Conservation (phyloP, 495 filamentous ascomycete genomes). For the Cercophora newfieldiana region DNA sequence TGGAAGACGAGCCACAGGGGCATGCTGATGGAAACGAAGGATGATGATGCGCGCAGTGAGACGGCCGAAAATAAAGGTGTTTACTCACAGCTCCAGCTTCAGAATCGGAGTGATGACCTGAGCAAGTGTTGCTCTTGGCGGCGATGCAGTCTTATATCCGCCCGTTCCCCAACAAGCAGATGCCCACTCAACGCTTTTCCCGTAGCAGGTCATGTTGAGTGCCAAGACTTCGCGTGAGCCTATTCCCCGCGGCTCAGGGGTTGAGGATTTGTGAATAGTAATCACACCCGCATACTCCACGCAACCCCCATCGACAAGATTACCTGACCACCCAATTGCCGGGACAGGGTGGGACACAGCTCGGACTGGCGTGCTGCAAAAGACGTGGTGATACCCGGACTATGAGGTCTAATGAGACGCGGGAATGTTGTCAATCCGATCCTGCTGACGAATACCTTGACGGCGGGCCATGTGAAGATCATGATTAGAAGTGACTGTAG, state of each 20-base stretch:
- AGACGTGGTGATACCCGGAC: background rate
- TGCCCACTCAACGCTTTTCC: background rate
- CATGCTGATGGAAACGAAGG: constrained; percentile 19
- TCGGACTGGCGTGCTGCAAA: background rate
- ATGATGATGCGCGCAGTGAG: background rate
- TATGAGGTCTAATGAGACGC: too few relatives aligned
- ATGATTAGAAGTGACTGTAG: background rate
- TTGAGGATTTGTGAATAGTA: constrained; percentile 11
- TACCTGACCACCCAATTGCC: background rate
- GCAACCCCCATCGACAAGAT: background rate
- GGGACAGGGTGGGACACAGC: background rate
- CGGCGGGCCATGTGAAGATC: background rate
- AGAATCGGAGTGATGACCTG: background rate
- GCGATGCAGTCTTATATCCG: background rate
- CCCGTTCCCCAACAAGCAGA: background rate
- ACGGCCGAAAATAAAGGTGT: too few relatives aligned
- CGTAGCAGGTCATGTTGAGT: background rate
- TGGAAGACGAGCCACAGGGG: constrained; percentile 44
- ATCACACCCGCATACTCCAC: constrained; percentile 1
- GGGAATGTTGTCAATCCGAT: too few relatives aligned
- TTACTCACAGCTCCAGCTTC: background rate
- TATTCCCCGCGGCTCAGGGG: background rate
- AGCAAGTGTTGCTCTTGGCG: too few relatives aligned
- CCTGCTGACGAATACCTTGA: too few relatives aligned
- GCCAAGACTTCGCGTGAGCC: background rate